A percentile compares a stretch with the other conserved stretches of the same genome.
Evolutionary conservation across 768 basidiomycete genomes (phyloP).

Genomic region (Myochromella boudieri): DNA sequence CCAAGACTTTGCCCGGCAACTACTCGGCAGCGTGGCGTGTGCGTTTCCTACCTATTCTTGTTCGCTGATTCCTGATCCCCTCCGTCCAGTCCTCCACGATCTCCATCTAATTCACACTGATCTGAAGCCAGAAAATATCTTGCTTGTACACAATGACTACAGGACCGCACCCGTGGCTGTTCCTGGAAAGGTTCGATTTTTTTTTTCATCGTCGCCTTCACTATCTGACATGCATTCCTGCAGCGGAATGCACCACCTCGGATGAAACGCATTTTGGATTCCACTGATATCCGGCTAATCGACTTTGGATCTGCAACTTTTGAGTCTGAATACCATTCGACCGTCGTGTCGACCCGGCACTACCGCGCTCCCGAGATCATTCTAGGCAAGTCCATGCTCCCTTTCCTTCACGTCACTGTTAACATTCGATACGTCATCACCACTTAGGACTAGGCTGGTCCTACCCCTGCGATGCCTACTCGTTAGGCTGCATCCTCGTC

Average conservation of each 20-base stretch:
- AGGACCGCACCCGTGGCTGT: slow-evolving; percentile 57
- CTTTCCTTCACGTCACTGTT: slow-evolving; percentile 1
- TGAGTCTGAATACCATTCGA: slow-evolving; percentile 96
- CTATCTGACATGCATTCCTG: not conserved
- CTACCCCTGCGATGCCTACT: slow-evolving; percentile 97
- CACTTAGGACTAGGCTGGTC: slow-evolving; percentile 91
- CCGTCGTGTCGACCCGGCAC: slow-evolving; percentile 96
- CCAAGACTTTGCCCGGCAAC: slow-evolving; percentile 90
- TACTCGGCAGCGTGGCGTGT: slow-evolving; percentile 94
- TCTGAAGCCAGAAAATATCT: slow-evolving; percentile 98
- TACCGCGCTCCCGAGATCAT: slow-evolving; percentile 99
- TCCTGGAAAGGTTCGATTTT: slow-evolving; percentile 59
- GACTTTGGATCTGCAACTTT: slow-evolving; percentile 99
- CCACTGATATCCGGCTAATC: slow-evolving; percentile 92
- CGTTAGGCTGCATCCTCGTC: slow-evolving; percentile 96
- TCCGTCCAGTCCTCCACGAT: slow-evolving; percentile 77
- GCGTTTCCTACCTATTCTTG: slow-evolving; percentile 32
- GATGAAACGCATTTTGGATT: slow-evolving; percentile 75
- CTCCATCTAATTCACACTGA: slow-evolving; percentile 95
- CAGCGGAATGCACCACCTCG: slow-evolving; percentile 68
- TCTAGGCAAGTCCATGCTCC: slow-evolving; percentile 58
- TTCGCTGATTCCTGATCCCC: slow-evolving; percentile 8
- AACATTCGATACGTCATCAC: too few relatives aligned
- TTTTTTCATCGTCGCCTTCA: slow-evolving; percentile 14
- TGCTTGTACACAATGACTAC: slow-evolving; percentile 86